Conservation (phyloP, 345 rosid genomes). For the Dovyalis caffra region DNA sequence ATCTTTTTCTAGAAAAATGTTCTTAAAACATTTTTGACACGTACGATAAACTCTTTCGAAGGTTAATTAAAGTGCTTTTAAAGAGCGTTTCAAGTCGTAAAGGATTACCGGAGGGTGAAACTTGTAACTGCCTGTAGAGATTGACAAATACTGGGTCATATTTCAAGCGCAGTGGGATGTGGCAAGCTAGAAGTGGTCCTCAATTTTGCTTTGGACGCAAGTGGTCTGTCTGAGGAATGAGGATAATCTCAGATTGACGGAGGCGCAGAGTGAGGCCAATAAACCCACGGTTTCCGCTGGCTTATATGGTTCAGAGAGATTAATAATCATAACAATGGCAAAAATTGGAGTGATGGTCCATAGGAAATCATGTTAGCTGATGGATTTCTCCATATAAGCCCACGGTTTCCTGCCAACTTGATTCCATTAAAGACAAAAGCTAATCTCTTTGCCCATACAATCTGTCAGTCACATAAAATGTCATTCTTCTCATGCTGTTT, state of each 20-base stretch:
- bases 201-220: background rate
- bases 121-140: background rate
- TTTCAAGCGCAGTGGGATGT: background rate
- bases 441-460: background rate
- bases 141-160: background rate
- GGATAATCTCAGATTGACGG: background rate
- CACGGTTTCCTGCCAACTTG: slow-evolving; percentile 1
- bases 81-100: too few relatives aligned
- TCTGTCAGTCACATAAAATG: too few relatives aligned
- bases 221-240: too few relatives aligned
- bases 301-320: background rate
- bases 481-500: too few relatives aligned
- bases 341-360: background rate
- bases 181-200: background rate
- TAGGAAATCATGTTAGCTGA: background rate
- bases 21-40: too few relatives aligned
- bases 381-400: background rate
- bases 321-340: background rate
- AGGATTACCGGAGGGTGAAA: background rate
- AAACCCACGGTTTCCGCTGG: background rate
- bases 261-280: background rate
- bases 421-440: background rate
- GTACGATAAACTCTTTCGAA: too few relatives aligned
- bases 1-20: too few relatives aligned
- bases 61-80: too few relatives aligned